Base-by-base conservation (phyloP, 2,329 filamentous ascomycete species). In the Trichoderma sp. region DNA sequence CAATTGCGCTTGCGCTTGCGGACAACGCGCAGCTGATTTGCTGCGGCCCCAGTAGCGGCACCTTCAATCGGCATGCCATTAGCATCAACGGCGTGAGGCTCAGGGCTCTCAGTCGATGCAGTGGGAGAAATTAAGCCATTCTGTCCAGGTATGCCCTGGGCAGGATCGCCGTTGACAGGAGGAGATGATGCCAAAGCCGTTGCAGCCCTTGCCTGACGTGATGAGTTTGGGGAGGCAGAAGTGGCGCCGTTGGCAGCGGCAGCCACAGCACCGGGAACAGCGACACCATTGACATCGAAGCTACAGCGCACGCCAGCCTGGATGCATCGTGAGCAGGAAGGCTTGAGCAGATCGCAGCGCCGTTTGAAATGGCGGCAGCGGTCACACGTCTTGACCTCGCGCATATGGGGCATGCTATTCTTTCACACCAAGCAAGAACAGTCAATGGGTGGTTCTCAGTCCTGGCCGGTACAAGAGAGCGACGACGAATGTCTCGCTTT, bases 1-100 rank as follows among this genome's bases (percentile, higher is more conserved):
- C 83, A 83, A 59, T 83, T 83, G 45, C 83, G 80, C 76, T 84
- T 84, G 50, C 83, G 82, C 76, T 83, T 84, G 41, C 82, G 81
- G 12, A 83, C 76, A 31, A 83, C 76, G 16, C 82, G 81, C 64
- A 79, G 77, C 18, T 66, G 67, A n/a, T 73, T 69, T 12, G 60
- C 27, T 14, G 60, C 56, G 9, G 71, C 8, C 11, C n/a, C 66
- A 3, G 27, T 16, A 12, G 74, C 24, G 21, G 63, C 16, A 12
- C 64, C 60, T 3, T 75, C 62, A 68, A 59, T 75, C 53, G 18
- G 53, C 38, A 77, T 50, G 31, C 76, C 53, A 45, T 59, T 45
- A 6, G 78, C n/a, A 27, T 77, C 77, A 1, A 76, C 60, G n/a
- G 38, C 59, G 8, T 75, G 76, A 14, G 81, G 78, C 64, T 81